Percentiles rank a stretch among this genome's conserved stretches.
These are phyloP conservation scores for Forsythia suspensa DNA, from an alignment of 257 asterid species.

Conservation along the genomic window DNA sequence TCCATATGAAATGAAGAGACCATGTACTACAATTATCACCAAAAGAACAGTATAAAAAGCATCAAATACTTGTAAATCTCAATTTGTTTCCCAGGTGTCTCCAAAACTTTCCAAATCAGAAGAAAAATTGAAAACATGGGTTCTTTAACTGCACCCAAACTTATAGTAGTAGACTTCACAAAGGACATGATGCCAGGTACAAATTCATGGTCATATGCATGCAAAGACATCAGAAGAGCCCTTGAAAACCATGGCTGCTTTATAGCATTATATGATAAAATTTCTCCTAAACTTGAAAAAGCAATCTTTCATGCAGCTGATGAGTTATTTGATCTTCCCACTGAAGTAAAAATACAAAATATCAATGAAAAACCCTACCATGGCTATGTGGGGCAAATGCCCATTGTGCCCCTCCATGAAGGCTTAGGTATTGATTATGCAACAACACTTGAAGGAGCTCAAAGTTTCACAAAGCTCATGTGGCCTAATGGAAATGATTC, in stretches of 20 bases:
- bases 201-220: conserved; percentile 42
- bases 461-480: conserved; percentile 62
- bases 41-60: conserved; percentile 2
- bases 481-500: conserved; percentile 63
- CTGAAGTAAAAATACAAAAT: conserved; percentile 48
- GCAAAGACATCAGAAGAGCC: conserved; percentile 48
- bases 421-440: conserved; percentile 73
- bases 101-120: background rate
- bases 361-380: conserved; percentile 67
- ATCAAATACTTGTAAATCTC: background rate
- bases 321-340: conserved; percentile 56
- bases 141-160: conserved; percentile 34
- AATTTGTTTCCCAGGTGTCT: background rate
- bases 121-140: conserved; percentile 39
- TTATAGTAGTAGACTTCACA: conserved; percentile 52
- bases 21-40: background rate
- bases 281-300: conserved; percentile 49
- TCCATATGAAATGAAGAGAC: background rate
- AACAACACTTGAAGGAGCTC: conserved; percentile 54
- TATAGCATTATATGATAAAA: conserved; percentile 47
- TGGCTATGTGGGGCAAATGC: conserved; percentile 73
- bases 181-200: conserved; percentile 54
- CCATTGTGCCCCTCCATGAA: conserved; percentile 76
- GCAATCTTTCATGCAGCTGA: conserved; percentile 54
- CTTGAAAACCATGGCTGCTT: conserved; percentile 77